These are phyloP conservation scores for Boletus rubescentipes DNA, from an alignment of 768 basidiomycete genomes.

Conservation along the genomic window DNA sequence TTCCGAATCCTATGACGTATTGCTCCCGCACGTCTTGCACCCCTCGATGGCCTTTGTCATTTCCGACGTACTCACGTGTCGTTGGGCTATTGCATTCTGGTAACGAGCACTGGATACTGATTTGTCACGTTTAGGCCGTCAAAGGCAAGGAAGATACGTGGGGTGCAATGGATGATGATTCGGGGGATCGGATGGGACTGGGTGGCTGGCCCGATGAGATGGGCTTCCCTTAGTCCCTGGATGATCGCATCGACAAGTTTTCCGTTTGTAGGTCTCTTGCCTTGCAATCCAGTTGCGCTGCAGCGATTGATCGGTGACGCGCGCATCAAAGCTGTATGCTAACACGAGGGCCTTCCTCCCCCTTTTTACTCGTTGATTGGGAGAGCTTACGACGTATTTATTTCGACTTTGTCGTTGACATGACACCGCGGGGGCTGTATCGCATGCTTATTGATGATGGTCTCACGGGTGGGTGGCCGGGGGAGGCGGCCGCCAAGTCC, in stretches of 20 bases:
- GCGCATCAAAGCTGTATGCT: not conserved
- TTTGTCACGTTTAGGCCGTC: conserved; percentile 20
- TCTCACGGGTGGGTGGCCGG: too few species aligned
- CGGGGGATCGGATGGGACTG: conserved; percentile 22
- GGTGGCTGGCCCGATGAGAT: conserved; percentile 29
- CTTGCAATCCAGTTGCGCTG: not conserved
- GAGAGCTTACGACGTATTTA: too few species aligned
- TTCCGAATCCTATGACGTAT: not conserved
- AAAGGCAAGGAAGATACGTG: conserved; percentile 32
- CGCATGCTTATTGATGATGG: too few species aligned
- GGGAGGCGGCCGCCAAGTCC: too few species aligned
- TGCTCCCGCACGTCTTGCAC: not conserved
- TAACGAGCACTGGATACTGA: not conserved
- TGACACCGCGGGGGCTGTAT: too few species aligned
- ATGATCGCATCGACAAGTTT: not conserved
- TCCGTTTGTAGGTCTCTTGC: not conserved
- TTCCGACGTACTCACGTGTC: not conserved
- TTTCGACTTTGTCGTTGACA: too few species aligned
- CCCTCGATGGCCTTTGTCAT: not conserved
- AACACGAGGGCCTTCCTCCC: not conserved
- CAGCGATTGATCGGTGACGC: not conserved
- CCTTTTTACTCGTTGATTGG: too few species aligned
- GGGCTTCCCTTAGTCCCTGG: conserved; percentile 17
- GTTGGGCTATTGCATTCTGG: not conserved
- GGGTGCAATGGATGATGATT: conserved; percentile 30